These are phyloP conservation scores for Nemania bipapillata DNA, from an alignment of 2,329 filamentous ascomycete genomes.

Conservation along the genomic window DNA sequence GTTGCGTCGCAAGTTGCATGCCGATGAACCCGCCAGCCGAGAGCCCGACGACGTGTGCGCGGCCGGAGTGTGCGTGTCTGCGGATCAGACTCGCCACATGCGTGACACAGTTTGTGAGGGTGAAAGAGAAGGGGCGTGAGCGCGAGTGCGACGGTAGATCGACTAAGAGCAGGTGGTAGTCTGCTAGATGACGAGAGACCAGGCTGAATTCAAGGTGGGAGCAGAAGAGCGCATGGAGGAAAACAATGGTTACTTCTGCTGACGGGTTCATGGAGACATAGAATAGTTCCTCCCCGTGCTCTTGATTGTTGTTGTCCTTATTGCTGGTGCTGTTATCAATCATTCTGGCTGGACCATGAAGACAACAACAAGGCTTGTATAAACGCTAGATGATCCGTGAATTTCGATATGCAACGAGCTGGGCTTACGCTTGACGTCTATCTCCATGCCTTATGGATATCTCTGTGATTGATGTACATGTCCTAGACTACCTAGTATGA, in stretches of 20 bases:
- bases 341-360: not conserved
- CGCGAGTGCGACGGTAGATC: conserved; percentile 56
- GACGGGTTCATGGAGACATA: conserved; percentile 13
- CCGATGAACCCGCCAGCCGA: conserved; percentile 56
- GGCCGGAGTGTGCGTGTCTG: conserved; percentile 53
- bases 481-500: too few species aligned
- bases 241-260: conserved; percentile 46
- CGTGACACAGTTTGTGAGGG: conserved; percentile 49
- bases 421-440: too few species aligned
- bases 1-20: conserved; percentile 50
- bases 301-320: too few species aligned
- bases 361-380: not conserved
- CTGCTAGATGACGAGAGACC: conserved; percentile 52
- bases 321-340: too few species aligned
- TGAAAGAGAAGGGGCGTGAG: conserved; percentile 49
- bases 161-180: conserved; percentile 55
- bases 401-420: too few species aligned
- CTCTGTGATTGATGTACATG: too few species aligned
- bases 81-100: conserved; percentile 54
- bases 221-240: conserved; percentile 51
- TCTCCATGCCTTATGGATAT: too few species aligned
- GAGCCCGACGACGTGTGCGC: conserved; percentile 56
- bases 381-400: not conserved
- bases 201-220: conserved; percentile 51
- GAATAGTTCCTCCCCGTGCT: conserved; percentile 16